Evolutionary conservation across 2,329 filamentous ascomycete species (phyloP).

Genomic region (Clonostachys sp.): DNA sequence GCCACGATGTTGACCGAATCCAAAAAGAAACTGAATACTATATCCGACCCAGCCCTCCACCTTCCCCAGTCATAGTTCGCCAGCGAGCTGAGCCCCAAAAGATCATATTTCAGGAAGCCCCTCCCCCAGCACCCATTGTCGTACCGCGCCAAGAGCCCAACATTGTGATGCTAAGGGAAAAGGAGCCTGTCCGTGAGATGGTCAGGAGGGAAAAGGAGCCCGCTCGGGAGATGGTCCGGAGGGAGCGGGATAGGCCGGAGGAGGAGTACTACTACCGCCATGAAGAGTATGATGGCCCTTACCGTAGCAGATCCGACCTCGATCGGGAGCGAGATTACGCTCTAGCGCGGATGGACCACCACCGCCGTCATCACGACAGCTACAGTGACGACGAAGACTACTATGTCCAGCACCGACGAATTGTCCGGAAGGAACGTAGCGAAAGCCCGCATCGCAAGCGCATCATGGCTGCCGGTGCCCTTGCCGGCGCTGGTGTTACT

Average conservation of each 20-base stretch:
- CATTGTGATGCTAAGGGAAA: constrained; percentile 36
- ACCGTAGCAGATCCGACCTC: constrained; percentile 21
- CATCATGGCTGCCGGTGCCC: constrained; percentile 59
- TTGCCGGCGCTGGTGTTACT: constrained; percentile 57
- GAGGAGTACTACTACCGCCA: constrained; percentile 50
- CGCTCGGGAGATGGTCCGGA: constrained; percentile 21
- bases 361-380: constrained; percentile 33
- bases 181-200: constrained; percentile 31
- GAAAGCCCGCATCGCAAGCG: constrained; percentile 49
- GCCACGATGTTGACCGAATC: constrained; percentile 52
- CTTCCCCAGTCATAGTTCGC: constrained; percentile 51
- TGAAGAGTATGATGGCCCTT: constrained; percentile 36
- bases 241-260: constrained; percentile 27
- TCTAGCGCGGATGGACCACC: constrained; percentile 29
- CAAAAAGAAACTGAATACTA: constrained; percentile 61
- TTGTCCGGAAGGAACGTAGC: constrained; percentile 46
- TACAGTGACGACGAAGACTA: constrained; percentile 43
- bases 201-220: constrained; percentile 30
- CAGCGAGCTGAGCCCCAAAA: constrained; percentile 52
- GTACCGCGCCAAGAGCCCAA: constrained; percentile 38
- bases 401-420: constrained; percentile 32
- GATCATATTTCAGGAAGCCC: constrained; percentile 56
- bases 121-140: constrained; percentile 45
- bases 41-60: constrained; percentile 41
- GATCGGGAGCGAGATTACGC: constrained; percentile 22